phyloP scores from a whole-genome alignment of 129 eudicot species.

The Silybum marianum region DNA sequence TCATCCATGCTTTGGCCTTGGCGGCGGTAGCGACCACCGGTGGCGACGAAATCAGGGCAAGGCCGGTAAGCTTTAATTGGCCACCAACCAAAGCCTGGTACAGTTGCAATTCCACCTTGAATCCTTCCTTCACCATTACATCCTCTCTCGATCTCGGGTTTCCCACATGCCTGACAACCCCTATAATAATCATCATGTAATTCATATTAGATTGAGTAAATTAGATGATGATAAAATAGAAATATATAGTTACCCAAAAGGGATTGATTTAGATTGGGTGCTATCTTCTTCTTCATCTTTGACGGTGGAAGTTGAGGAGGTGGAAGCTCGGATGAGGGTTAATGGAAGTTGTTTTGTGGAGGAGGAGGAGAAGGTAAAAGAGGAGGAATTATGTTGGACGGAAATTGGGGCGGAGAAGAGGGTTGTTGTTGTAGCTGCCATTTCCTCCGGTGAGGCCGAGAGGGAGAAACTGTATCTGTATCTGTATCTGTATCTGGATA shows the following conservation, averaged over 20 bases:
- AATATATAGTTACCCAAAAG: not conserved
- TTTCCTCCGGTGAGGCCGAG: slow-evolving; percentile 6
- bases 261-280: slow-evolving; percentile 25
- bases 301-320: slow-evolving; percentile 23
- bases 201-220: not conserved
- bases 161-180: slow-evolving; percentile 88
- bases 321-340: slow-evolving; percentile 25
- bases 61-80: slow-evolving; percentile 97
- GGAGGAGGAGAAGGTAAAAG: not conserved
- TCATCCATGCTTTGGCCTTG: slow-evolving; percentile 98
- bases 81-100: slow-evolving; percentile 99
- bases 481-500: slow-evolving; percentile 25
- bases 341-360: slow-evolving; percentile 9
- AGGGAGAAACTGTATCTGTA: slow-evolving; percentile 28
- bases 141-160: slow-evolving; percentile 66
- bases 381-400: slow-evolving; percentile 8
- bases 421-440: slow-evolving; percentile 37
- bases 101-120: slow-evolving; percentile 96
- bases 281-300: slow-evolving; percentile 21
- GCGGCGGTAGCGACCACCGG: slow-evolving; percentile 94
- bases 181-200: slow-evolving; percentile 29
- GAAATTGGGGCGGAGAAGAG: slow-evolving; percentile 30
- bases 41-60: slow-evolving; percentile 77
- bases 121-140: slow-evolving; percentile 96
- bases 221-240: not conserved